Conservation (phyloP, 495 filamentous ascomycete genomes). For the Geoglossum glabrum region DNA sequence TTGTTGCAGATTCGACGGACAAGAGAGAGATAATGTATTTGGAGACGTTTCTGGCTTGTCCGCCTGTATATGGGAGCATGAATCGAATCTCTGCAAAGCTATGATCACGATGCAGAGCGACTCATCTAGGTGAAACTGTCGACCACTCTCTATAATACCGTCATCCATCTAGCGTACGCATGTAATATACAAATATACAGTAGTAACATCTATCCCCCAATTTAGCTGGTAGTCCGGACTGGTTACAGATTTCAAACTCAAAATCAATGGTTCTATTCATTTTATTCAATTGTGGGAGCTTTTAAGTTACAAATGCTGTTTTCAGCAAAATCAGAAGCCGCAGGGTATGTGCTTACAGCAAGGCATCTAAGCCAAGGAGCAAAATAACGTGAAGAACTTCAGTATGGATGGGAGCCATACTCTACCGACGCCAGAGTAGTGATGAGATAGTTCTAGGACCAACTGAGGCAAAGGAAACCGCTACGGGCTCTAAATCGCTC, state of each 20-base stretch:
- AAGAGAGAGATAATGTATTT: constrained; percentile 27
- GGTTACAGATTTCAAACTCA: too few relatives aligned
- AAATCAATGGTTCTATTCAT: not conserved
- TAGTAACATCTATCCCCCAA: not conserved
- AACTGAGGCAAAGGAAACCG: not conserved
- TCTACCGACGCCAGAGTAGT: not conserved
- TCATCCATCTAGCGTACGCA: too few relatives aligned
- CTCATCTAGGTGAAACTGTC: not conserved
- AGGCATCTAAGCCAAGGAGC: not conserved
- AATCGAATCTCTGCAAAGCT: not conserved
- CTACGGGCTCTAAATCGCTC: not conserved
- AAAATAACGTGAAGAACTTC: not conserved
- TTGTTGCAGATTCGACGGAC: constrained; percentile 27
- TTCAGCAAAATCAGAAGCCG: not conserved
- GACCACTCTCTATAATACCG: too few relatives aligned
- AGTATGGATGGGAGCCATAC: not conserved
- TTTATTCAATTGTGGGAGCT: not conserved
- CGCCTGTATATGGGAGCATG: not conserved
- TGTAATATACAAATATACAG: too few relatives aligned
- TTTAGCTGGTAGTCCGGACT: not conserved
- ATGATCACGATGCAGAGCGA: not conserved
- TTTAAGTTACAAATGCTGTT: not conserved
- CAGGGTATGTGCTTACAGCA: not conserved
- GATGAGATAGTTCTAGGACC: not conserved
- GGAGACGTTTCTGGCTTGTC: constrained; percentile 7